A percentile compares a stretch with the other conserved stretches of the same genome.
phyloP scores from a whole-genome alignment of 1,284 basidiomycete genomes.

The Heliocybe sulcata region DNA sequence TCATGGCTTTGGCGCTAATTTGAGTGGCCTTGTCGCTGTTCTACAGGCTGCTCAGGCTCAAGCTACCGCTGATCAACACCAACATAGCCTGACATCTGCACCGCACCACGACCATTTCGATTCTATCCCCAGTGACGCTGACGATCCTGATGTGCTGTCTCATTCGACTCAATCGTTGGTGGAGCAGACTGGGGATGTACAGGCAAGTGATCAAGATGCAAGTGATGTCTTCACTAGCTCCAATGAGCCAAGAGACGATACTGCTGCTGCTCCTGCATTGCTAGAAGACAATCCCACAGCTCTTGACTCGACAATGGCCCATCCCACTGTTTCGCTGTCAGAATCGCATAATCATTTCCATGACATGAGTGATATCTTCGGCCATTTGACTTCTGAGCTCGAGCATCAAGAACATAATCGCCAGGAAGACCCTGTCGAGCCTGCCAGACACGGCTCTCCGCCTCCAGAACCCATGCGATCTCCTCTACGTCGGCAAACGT shows the following conservation, averaged over 20 bases:
- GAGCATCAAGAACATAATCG: slow-evolving; percentile 52
- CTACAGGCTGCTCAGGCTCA: slow-evolving; percentile 65
- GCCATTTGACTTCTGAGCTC: slow-evolving; percentile 53
- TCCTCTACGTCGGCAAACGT: neutral
- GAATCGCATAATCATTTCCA: slow-evolving; percentile 48
- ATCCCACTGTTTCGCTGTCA: slow-evolving; percentile 24
- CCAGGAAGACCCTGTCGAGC: slow-evolving; percentile 25
- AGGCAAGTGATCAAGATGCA: neutral
- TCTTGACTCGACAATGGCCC: neutral
- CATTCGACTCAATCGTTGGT: neutral
- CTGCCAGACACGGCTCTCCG: slow-evolving; percentile 8
- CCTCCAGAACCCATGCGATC: slow-evolving; percentile 4
- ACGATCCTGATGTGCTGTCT: neutral
- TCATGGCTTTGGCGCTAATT: slow-evolving; percentile 33
- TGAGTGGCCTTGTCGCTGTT: slow-evolving; percentile 62
- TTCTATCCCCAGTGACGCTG: neutral
- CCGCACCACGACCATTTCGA: neutral
- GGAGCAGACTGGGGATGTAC: neutral
- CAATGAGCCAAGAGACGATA: neutral
- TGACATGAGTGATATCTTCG: slow-evolving; percentile 70
- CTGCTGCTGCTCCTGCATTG: neutral
- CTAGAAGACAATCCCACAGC: neutral
- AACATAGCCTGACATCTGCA: neutral
- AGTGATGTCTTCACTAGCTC: neutral
- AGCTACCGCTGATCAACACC: neutral